Percentiles rank a stretch among this genome's conserved stretches.
phyloP scores from a whole-genome alignment of 345 rosid species.

The Eucalyptus regnans region DNA sequence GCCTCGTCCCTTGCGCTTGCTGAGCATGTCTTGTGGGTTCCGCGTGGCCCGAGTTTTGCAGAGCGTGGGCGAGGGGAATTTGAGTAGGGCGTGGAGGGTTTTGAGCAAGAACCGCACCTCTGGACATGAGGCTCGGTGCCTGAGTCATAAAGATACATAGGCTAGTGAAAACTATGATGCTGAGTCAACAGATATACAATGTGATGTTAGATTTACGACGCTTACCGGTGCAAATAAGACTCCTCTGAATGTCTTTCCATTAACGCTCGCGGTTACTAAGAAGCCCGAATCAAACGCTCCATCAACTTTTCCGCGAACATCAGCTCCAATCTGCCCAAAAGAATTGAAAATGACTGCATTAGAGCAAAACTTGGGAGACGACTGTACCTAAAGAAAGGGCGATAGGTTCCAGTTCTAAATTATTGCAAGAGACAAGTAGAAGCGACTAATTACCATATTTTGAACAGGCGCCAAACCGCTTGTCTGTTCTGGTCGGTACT shows the following conservation, averaged over 20 bases:
- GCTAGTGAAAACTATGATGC: not conserved
- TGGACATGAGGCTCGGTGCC: conserved; percentile 15
- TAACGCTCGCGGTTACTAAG: conserved; percentile 49
- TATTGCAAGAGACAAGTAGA: not conserved
- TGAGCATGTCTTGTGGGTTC: conserved; percentile 6
- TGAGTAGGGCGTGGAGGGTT: conserved; percentile 11
- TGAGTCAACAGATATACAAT: not conserved
- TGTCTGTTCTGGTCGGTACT: conserved; percentile 3
- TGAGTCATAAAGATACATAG: not conserved
- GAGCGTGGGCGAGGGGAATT: not conserved
- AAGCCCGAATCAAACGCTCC: conserved; percentile 66
- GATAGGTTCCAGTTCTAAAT: not conserved
- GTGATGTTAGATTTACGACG: not conserved
- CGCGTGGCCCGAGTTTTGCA: not conserved
- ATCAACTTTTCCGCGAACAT: conserved; percentile 57
- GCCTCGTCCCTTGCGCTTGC: conserved; percentile 3
- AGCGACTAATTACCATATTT: conserved; percentile 24
- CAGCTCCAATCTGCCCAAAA: conserved; percentile 43
- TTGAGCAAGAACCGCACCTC: conserved; percentile 11
- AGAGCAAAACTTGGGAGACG: not conserved
- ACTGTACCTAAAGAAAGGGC: not conserved
- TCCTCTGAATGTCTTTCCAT: conserved; percentile 60
- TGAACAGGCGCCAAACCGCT: conserved; percentile 7
- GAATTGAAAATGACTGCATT: not conserved
- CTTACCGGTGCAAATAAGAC: conserved; percentile 63